Percentiles rank a stretch among this genome's conserved stretches.
These are phyloP conservation scores for Nyssa sinensis DNA, from an alignment of 148 eudicot genomes.

Conservation along the genomic window DNA sequence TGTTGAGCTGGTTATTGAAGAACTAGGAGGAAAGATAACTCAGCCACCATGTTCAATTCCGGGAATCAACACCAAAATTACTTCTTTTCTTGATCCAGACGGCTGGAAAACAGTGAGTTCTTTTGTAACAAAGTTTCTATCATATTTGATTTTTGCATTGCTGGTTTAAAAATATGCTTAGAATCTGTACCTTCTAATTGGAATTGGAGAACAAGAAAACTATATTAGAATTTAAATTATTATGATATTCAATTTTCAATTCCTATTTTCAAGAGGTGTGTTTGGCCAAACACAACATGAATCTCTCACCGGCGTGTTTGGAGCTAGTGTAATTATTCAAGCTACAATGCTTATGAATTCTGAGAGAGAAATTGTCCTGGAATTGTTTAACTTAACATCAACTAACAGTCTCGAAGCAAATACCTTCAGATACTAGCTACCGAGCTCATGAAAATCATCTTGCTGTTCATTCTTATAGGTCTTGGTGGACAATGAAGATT, in stretches of 20 bases:
- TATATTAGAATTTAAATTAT: too few relatives aligned
- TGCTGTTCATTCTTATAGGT: background rate
- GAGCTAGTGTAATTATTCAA: background rate
- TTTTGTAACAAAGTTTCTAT: too few relatives aligned
- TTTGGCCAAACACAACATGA: background rate
- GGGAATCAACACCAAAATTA: constrained; percentile 46
- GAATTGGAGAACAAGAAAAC: too few relatives aligned
- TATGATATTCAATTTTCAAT: too few relatives aligned
- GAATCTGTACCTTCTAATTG: too few relatives aligned
- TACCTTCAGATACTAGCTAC: background rate
- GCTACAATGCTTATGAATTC: background rate
- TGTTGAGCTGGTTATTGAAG: constrained; percentile 21
- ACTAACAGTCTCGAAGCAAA: too few relatives aligned
- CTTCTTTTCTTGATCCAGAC: constrained; percentile 54
- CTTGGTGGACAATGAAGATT: background rate
- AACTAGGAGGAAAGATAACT: constrained; percentile 37
- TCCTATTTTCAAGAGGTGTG: too few relatives aligned
- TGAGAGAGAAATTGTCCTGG: background rate
- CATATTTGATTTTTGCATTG: too few relatives aligned
- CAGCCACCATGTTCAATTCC: constrained; percentile 51
- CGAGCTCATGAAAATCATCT: background rate
- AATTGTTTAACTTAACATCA: too few relatives aligned
- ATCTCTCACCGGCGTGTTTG: background rate
- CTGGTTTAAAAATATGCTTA: background rate
- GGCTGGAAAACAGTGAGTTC: constrained; percentile 46